Evolutionary conservation across 225 moss, liverwort and hornwort species (phyloP), one percentile per base, ranked within the genome.

Genomic region (Physcomitrellopsis africana): DNA sequence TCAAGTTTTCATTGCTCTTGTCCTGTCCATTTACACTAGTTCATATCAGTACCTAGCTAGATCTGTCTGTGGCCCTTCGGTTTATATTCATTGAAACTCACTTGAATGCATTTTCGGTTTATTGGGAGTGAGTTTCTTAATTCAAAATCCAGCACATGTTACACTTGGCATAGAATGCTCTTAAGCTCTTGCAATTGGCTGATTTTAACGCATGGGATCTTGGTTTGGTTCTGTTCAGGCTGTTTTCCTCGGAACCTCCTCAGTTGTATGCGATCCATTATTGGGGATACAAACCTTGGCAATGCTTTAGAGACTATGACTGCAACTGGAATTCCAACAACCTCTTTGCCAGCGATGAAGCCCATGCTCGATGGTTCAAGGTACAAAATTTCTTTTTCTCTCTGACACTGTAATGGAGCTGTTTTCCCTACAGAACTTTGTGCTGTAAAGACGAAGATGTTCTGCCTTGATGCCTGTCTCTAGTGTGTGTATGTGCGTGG

Each of bases 301-400:
- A 84, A 61, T 89, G 92, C 81, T 92, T 82, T 72, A 75, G 79
- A 71, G 92, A 92, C 71, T 89, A 92, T 54, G 89, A 92, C 63
- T 92, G 92, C 74, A 92, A 92, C 65, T 92, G 89, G 92, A 82
- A 89, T 74, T 72, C 52, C 12, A 72, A 82, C 9, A 67, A 73
- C 45, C 74, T 77, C 74, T 92, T 80, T 74, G 92, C 92, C 63
- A 89, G 85, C 55, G 84, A 90, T 65, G 68, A 76, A 58, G 90
- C 82, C 41, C 87, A 92, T 63, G 79, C 75, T 12, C 86, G 82
- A 52, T 92, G 92, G 92, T 92, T 79, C 52, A 83, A 83, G 83
- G 79, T 83, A 43, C 24, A 16, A 24, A 49, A 44, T 18, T 6
- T 67, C 61, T 73, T 43, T 37, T 64, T 41, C 48, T 41, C 49